Evolutionary conservation across 2,329 filamentous ascomycete genomes (phyloP).

Genomic region (Emmonsiellopsis sp.): DNA sequence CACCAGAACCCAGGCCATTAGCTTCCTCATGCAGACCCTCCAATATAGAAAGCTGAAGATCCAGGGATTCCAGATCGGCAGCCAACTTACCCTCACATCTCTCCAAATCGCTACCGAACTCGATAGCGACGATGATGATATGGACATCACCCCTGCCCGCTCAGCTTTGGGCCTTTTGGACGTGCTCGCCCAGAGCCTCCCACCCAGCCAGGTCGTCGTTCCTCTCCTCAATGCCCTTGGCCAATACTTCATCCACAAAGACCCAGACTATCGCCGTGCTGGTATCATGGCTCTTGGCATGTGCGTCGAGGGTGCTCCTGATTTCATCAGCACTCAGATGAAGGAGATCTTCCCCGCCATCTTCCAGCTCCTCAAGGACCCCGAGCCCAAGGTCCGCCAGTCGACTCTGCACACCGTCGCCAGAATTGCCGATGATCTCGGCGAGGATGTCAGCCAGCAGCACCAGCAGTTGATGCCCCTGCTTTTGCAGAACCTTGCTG

Average conservation of each 20-base stretch:
- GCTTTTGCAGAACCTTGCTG: slow-evolving; percentile 79
- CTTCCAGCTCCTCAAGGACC: slow-evolving; percentile 71
- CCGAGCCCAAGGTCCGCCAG: slow-evolving; percentile 74
- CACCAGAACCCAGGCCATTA: slow-evolving; percentile 77
- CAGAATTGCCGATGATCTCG: slow-evolving; percentile 83
- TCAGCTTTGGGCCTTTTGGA: slow-evolving; percentile 82
- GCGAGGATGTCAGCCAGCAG: slow-evolving; percentile 78
- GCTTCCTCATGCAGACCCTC: slow-evolving; percentile 87
- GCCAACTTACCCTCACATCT: slow-evolving; percentile 77
- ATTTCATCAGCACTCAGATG: slow-evolving; percentile 93
- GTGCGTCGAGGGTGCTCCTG: slow-evolving; percentile 91
- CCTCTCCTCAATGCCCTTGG: slow-evolving; percentile 82
- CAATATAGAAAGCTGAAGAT: slow-evolving; percentile 93
- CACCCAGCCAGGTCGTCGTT: slow-evolving; percentile 88
- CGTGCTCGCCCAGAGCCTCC: slow-evolving; percentile 76
- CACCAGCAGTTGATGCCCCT: slow-evolving; percentile 77
- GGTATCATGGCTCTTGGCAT: slow-evolving; percentile 88
- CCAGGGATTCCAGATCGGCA: slow-evolving; percentile 78
- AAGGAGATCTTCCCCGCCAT: slow-evolving; percentile 77
- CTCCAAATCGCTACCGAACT: slow-evolving; percentile 87
- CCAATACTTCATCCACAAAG: slow-evolving; percentile 63
- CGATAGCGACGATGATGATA: slow-evolving; percentile 63
- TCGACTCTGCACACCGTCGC: slow-evolving; percentile 82
- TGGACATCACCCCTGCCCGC: slow-evolving; percentile 76
- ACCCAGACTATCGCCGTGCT: slow-evolving; percentile 75